Percentiles rank a stretch among this genome's conserved stretches.
These are phyloP conservation scores for Sungouiella thailandica DNA, from an alignment of 805 yeast genomes.

Conservation along the genomic window DNA sequence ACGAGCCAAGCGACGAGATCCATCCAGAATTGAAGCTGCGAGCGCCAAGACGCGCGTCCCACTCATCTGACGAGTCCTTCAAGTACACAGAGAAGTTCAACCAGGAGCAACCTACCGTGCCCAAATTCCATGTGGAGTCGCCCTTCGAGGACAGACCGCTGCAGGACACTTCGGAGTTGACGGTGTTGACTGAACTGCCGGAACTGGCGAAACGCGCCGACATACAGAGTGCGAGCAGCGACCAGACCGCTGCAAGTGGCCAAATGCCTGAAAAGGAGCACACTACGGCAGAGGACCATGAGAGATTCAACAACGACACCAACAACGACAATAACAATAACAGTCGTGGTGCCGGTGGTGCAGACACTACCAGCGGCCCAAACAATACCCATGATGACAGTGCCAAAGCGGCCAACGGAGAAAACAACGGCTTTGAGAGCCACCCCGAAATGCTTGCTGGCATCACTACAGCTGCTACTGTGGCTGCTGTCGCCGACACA, in stretches of 20 bases:
- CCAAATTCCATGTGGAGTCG: no score
- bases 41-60: neutral
- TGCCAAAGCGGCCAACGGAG: conserved; percentile 20
- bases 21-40: conserved; percentile 7
- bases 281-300: no score
- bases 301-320: conserved; percentile 24
- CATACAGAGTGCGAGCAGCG: conserved; percentile 20
- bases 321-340: conserved; percentile 1
- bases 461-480: no score
- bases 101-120: no score
- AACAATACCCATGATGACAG: no score
- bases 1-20: conserved; percentile 19
- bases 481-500: no score
- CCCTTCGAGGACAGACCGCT: conserved; percentile 2
- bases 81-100: no score
- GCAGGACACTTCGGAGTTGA: neutral
- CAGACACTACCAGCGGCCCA: no score
- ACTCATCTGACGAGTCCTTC: neutral
- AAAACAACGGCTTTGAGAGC: neutral
- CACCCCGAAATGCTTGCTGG: neutral
- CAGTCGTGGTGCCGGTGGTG: no score
- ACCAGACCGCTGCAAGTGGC: no score
- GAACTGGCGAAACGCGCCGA: neutral
- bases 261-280: no score
- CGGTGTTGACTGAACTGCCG: neutral